Evolutionary conservation across 805 yeast species (phyloP), one percentile per base, ranked within the genome.

Genomic region (Yarrowia phangngaensis): DNA sequence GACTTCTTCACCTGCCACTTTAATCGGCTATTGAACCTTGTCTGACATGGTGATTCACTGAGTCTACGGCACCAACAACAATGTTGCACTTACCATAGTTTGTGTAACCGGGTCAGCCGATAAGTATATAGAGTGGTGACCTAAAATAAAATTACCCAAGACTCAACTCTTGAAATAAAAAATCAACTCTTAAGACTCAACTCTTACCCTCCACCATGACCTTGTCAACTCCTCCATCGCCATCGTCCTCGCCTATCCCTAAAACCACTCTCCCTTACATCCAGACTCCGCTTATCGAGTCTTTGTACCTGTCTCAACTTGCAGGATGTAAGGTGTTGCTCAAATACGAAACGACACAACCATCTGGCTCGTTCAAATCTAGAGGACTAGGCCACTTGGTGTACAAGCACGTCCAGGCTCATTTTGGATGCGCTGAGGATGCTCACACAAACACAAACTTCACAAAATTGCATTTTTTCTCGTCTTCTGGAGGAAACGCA

Each of bases 401-500:
- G 55, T 65, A 52, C 58, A 68, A 51, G 68, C 70, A 54, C 68
- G 76, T 60, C 53, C 71, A 28, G 88, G 92, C 63, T 86, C 48
- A 41, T 29, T 41, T 14, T 15, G 48, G 35, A n/a, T 54, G 59
- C 15, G 54, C 58, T 3, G 64, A 56, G n/a, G 34, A 52, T 16
- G 41, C 53, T 28, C 24, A 12, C 11, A 13, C 31, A 16, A 19
- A 26, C 32, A 27, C 45, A 17, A 19, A 38, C 24, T 13, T 17
- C 11, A 17, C 35, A 34, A 29, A 29, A 22, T 57, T 58, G 24
- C 65, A 58, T 50, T 63, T 89, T 56, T 83, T 87, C 64, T 95
- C 95, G 0, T 87, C 96, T 57, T 86, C 95, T 15, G 97, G 96
- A 8, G 97, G 97, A 32, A 89, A 89, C 64, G 97, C 92, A 56